Evolutionary conservation across 495 filamentous ascomycete genomes (phyloP).

Genomic region (Hypoxylon rickii): DNA sequence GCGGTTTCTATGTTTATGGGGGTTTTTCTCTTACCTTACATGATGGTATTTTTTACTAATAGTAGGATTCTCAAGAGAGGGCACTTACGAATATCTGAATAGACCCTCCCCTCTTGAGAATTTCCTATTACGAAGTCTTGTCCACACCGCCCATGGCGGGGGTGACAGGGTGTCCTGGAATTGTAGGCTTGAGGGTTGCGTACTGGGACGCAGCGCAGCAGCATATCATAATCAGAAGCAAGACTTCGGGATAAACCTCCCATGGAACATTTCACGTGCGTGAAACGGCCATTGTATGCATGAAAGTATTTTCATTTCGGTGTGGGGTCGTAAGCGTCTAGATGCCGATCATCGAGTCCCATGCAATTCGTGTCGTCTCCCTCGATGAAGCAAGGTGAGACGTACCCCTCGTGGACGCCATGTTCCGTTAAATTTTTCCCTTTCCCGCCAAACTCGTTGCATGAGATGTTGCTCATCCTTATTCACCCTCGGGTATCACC

Average conservation of each 20-base stretch:
- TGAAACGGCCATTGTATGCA: slow-evolving; percentile 66
- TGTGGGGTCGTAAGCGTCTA: slow-evolving; percentile 29
- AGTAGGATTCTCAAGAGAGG: no score
- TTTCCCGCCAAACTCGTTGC: slow-evolving; percentile 11
- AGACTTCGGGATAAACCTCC: slow-evolving; percentile 64
- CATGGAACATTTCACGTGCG: slow-evolving; percentile 67
- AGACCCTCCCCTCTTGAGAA: background rate
- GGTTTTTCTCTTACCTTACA: background rate
- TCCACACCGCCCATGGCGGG: background rate
- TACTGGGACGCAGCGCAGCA: slow-evolving; percentile 13
- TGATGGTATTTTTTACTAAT: background rate
- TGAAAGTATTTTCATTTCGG: slow-evolving; percentile 47
- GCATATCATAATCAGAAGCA: slow-evolving; percentile 11
- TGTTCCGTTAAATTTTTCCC: slow-evolving; percentile 37
- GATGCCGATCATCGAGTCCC: slow-evolving; percentile 34
- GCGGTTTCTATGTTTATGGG: slow-evolving; percentile 43
- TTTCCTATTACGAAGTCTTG: slow-evolving; percentile 11
- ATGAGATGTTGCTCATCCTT: slow-evolving; percentile 18
- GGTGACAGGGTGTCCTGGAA: slow-evolving; percentile 1
- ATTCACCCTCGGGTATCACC: slow-evolving; percentile 39
- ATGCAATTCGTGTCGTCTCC: slow-evolving; percentile 28
- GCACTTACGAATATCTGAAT: no score
- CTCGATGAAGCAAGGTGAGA: slow-evolving; percentile 19
- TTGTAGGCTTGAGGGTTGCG: slow-evolving; percentile 12
- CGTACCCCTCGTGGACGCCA: slow-evolving; percentile 34